phyloP scores from a whole-genome alignment of 1,284 basidiomycete genomes.

The Sanghuangporus sanghuang region DNA sequence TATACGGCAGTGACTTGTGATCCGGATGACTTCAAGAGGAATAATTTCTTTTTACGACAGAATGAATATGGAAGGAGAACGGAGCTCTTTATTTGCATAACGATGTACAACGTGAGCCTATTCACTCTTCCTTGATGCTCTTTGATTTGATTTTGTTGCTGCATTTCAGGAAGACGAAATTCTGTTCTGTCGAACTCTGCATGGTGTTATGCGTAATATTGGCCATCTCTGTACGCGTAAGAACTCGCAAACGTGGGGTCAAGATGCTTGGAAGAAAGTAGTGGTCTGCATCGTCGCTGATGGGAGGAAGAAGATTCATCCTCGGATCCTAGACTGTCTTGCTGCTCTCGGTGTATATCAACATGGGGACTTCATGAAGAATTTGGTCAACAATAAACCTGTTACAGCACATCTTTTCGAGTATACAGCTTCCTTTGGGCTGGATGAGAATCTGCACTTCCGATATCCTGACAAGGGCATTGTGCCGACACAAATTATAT shows the following conservation, averaged over 20 bases:
- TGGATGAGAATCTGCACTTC: constrained; percentile 89
- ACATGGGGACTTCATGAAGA: constrained; percentile 82
- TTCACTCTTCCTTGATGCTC: neutral
- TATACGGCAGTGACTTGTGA: constrained; percentile 91
- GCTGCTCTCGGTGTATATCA: constrained; percentile 78
- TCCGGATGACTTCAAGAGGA: constrained; percentile 86
- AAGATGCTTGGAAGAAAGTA: constrained; percentile 96
- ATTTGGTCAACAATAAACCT: constrained; percentile 79
- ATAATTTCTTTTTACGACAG: constrained; percentile 83
- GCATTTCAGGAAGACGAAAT: constrained; percentile 82
- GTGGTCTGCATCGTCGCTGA: constrained; percentile 96
- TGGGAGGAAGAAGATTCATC: constrained; percentile 88
- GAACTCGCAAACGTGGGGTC: constrained; percentile 94
- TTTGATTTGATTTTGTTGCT: neutral
- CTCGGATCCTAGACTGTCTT: constrained; percentile 91
- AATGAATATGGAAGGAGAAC: constrained; percentile 78
- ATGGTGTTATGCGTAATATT: constrained; percentile 94
- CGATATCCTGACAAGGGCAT: constrained; percentile 95
- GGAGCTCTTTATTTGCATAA: constrained; percentile 92
- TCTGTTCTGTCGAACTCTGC: constrained; percentile 89
- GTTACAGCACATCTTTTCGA: constrained; percentile 96
- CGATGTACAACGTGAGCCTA: constrained; percentile 84
- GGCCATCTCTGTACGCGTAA: constrained; percentile 88
- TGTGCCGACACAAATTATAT: constrained; percentile 88
- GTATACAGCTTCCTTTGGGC: constrained; percentile 87